Conservation (phyloP, 2,329 filamentous ascomycete genomes). For the Phaeosphaeriaceae sp. region DNA sequence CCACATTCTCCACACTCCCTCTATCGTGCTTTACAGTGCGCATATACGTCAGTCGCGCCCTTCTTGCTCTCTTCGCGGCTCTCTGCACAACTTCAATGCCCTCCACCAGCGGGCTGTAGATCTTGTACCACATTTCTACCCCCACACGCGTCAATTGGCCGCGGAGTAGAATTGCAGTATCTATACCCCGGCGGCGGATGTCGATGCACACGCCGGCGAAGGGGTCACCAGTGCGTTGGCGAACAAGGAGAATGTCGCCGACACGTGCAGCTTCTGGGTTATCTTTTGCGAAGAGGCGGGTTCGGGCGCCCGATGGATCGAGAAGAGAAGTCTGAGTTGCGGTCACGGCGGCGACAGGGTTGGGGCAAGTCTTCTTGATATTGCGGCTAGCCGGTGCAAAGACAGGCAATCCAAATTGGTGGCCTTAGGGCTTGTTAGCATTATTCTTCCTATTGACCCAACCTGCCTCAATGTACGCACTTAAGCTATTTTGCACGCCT, state of each 20-base stretch:
- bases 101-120: constrained; percentile 87
- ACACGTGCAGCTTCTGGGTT: constrained; percentile 81
- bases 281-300: constrained; percentile 76
- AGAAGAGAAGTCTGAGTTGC: constrained; percentile 73
- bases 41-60: constrained; percentile 91
- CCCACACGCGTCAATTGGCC: constrained; percentile 85
- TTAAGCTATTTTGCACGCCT: constrained; percentile 17
- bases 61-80: constrained; percentile 79
- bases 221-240: constrained; percentile 82
- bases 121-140: constrained; percentile 97
- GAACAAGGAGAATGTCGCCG: constrained; percentile 91
- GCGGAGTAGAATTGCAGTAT: constrained; percentile 85
- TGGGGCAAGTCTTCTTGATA: constrained; percentile 62
- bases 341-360: constrained; percentile 73
- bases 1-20: constrained; percentile 48
- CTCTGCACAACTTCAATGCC: constrained; percentile 94
- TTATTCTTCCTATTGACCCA: background rate
- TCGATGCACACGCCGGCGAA: constrained; percentile 89
- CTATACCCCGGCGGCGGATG: constrained; percentile 83
- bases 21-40: constrained; percentile 55
- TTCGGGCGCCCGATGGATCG: constrained; percentile 84
- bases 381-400: constrained; percentile 61
- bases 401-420: constrained; percentile 55
- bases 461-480: constrained; percentile 9
- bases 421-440: constrained; percentile 15